phyloP scores from a whole-genome alignment of 1,139 yeast species.

The Blastobotrys apis region DNA sequence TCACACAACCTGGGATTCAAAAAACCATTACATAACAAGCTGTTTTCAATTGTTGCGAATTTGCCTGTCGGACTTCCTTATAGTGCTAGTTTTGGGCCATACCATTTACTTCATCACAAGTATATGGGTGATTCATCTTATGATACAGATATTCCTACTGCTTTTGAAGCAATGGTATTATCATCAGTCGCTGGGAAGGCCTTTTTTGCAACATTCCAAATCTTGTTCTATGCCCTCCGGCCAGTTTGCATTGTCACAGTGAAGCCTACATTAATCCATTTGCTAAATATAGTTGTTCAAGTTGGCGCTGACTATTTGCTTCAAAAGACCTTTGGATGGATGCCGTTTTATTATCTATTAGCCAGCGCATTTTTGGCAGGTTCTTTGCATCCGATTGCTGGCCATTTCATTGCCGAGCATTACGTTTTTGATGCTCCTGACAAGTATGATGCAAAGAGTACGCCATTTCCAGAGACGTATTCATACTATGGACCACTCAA shows the following conservation, averaged over 20 bases:
- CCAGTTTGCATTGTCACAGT: conserved; percentile 82
- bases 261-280: conserved; percentile 69
- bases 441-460: conserved; percentile 31
- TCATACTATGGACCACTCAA: conserved; percentile 84
- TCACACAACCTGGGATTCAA: conserved; percentile 84
- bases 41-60: conserved; percentile 73
- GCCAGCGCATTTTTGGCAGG: conserved; percentile 85
- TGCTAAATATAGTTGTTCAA: conserved; percentile 63
- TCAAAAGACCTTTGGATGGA: conserved; percentile 58
- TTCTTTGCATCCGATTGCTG: conserved; percentile 89
- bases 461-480: conserved; percentile 69
- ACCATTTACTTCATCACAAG: conserved; percentile 88
- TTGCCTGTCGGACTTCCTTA: conserved; percentile 88
- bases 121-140: conserved; percentile 79
- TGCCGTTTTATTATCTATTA: conserved; percentile 60
- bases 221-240: conserved; percentile 81
- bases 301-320: conserved; percentile 53
- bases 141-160: conserved; percentile 87
- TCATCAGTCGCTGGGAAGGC: conserved; percentile 82
- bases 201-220: conserved; percentile 85
- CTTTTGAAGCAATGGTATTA: conserved; percentile 65
- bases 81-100: conserved; percentile 86
- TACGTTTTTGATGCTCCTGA: conserved; percentile 64
- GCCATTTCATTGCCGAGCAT: conserved; percentile 93
- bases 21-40: conserved; percentile 68